Evolutionary conservation across 768 basidiomycete genomes (phyloP).

Genomic region (Cystofilobasidium capitatum): DNA sequence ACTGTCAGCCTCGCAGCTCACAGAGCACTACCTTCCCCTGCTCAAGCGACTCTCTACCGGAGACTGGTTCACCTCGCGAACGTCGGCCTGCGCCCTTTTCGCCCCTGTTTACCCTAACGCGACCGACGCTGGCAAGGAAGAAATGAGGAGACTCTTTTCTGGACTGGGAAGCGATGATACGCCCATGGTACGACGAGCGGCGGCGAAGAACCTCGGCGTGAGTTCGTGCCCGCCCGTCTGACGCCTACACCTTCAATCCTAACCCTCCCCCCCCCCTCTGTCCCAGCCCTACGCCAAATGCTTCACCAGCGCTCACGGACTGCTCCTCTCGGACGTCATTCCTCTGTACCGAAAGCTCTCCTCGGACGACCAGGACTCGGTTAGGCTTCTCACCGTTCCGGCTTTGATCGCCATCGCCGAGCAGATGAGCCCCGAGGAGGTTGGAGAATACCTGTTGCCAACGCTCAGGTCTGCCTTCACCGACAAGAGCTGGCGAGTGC

Average conservation of each 20-base stretch:
- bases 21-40: conserved; percentile 84
- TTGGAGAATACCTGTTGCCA: conserved; percentile 77
- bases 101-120: conserved; percentile 66
- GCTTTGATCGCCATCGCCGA: conserved; percentile 87
- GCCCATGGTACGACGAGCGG: conserved; percentile 94
- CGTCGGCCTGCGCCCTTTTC: conserved; percentile 88
- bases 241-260: neutral
- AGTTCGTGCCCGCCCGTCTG: conserved; percentile 38
- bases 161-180: conserved; percentile 85
- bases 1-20: conserved; percentile 67
- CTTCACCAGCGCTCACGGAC: conserved; percentile 55
- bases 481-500: conserved; percentile 97
- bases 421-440: conserved; percentile 73
- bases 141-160: conserved; percentile 74
- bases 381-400: conserved; percentile 86
- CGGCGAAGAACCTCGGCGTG: conserved; percentile 92
- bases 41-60: conserved; percentile 78
- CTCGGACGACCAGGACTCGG: conserved; percentile 94
- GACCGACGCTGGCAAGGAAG: conserved; percentile 58
- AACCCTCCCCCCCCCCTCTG: neutral
- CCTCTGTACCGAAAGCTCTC: conserved; percentile 89
- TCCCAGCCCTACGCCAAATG: conserved; percentile 65
- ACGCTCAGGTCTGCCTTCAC: conserved; percentile 78
- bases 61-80: conserved; percentile 98
- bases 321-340: conserved; percentile 76